These are phyloP conservation scores for Carex parvula DNA, from an alignment of 176 grass and related monocot genomes.

Conservation along the genomic window DNA sequence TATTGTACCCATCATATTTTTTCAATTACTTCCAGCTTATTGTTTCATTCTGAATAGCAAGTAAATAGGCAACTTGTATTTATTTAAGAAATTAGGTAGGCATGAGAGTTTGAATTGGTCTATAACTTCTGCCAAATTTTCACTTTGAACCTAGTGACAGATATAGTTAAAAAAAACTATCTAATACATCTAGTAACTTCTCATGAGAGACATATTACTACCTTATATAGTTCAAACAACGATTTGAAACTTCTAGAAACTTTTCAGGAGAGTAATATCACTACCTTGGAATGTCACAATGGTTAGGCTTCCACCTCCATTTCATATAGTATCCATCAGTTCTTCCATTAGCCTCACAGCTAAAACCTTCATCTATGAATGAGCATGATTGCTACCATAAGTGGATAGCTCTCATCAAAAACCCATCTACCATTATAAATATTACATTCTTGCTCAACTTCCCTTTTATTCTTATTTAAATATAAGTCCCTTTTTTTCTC, in stretches of 20 bases:
- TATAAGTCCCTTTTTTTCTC: conserved; percentile 10
- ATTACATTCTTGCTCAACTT: conserved; percentile 39
- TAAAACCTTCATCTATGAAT: conserved; percentile 90
- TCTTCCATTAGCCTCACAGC: conserved; percentile 78
- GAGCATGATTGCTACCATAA: conserved; percentile 70
- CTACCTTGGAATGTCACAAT: conserved; percentile 72
- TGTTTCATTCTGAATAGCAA: not conserved
- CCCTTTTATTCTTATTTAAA: conserved; percentile 6
- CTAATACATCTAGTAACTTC: not conserved
- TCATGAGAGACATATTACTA: not conserved
- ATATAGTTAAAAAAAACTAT: not conserved
- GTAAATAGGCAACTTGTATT: not conserved
- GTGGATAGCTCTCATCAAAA: conserved; percentile 75
- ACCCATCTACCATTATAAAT: conserved; percentile 84
- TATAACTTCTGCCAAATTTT: not conserved
- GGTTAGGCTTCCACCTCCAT: conserved; percentile 81
- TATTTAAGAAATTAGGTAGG: not conserved
- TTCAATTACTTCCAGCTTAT: not conserved
- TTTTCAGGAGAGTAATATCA: not conserved
- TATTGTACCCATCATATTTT: not conserved
- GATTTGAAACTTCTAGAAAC: not conserved
- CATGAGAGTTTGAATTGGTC: not conserved
- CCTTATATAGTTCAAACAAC: not conserved
- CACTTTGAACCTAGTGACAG: not conserved
- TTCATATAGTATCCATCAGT: conserved; percentile 54